Percentiles rank a stretch among this genome's conserved stretches.
phyloP scores from a whole-genome alignment of 78 protist genomes.

The Diacronema lutheri region DNA sequence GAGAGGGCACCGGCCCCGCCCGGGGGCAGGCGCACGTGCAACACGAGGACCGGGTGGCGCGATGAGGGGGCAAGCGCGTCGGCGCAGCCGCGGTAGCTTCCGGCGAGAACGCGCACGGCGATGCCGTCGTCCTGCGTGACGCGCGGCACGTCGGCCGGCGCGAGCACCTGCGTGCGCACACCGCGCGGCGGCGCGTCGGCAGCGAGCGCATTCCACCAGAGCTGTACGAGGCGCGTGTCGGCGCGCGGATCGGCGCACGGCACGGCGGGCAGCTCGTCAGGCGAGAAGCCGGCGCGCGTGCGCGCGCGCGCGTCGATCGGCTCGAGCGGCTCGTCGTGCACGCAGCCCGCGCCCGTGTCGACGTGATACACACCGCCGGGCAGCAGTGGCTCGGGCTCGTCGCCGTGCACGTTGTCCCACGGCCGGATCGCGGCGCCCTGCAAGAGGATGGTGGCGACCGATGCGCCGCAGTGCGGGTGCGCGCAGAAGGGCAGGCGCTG shows the following conservation, averaged over 20 bases:
- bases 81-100: background rate
- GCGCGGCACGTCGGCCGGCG: background rate
- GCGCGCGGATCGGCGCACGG: background rate
- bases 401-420: background rate
- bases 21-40: background rate
- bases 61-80: background rate
- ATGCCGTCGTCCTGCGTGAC: background rate
- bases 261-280: background rate
- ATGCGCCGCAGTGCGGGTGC: background rate
- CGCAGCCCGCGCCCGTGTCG: background rate
- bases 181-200: background rate
- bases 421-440: background rate
- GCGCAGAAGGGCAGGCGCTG: background rate
- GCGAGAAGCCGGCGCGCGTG: background rate
- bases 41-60: background rate
- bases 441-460: background rate
- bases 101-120: background rate
- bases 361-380: background rate
- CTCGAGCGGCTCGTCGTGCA: background rate
- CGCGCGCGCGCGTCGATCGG: background rate
- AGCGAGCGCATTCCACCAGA: background rate
- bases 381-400: background rate
- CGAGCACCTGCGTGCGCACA: background rate
- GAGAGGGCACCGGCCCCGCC: background rate
- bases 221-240: no score